Conservation (phyloP, 192 early-diverging fungal species). For the Pecoramyces ruminantium region DNA sequence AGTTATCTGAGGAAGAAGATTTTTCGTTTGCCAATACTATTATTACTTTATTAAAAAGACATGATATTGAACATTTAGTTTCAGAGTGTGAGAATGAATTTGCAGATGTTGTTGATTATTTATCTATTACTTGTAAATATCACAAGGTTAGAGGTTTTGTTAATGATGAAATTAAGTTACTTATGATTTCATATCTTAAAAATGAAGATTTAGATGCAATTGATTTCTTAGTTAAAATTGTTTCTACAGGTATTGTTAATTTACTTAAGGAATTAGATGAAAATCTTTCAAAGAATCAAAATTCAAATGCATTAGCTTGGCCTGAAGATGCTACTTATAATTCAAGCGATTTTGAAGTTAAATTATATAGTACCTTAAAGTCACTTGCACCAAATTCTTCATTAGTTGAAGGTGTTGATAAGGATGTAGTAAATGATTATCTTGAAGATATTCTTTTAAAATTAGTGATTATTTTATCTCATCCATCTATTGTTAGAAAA, state of each 20-base stretch:
- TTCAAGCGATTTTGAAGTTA: constrained; percentile 10
- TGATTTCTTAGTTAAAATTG: constrained; percentile 3
- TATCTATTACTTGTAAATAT: not conserved
- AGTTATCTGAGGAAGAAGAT: constrained; percentile 42
- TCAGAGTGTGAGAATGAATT: not conserved
- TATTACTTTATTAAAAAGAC: constrained; percentile 12
- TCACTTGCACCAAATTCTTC: constrained; percentile 12
- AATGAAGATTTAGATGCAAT: not conserved
- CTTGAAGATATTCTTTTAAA: constrained; percentile 17
- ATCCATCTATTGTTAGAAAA: constrained; percentile 15
- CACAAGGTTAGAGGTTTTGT: not conserved
- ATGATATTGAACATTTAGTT: constrained; percentile 3
- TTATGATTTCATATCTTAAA: not conserved
- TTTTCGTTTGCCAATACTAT: constrained; percentile 40
- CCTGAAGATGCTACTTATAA: constrained; percentile 10
- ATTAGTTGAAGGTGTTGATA: constrained; percentile 1
- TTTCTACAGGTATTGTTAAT: constrained; percentile 16
- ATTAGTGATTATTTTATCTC: constrained; percentile 27
- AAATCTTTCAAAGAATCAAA: constrained; percentile 2
- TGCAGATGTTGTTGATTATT: constrained; percentile 20
- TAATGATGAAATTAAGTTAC: not conserved
- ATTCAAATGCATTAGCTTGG: constrained; percentile 11
- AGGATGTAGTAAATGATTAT: not conserved
- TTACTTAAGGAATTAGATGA: constrained; percentile 5
- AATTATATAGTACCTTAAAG: constrained; percentile 12